Percentiles rank a stretch among this genome's conserved stretches.
phyloP scores from a whole-genome alignment of 306 rosid species.

The Prunus davidiana region DNA sequence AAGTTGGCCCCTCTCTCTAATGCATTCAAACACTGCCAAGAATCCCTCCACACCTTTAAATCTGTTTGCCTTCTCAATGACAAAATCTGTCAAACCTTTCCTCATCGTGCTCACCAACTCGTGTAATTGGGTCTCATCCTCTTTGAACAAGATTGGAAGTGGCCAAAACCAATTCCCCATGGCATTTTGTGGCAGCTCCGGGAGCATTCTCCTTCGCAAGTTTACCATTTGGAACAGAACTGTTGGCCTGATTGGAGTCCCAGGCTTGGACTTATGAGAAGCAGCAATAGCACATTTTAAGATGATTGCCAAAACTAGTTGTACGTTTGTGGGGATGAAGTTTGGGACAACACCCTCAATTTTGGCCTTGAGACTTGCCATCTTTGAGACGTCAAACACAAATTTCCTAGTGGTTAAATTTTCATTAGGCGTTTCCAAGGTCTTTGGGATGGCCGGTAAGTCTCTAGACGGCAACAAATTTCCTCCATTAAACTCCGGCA shows the following conservation, averaged over 20 bases:
- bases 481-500: slow-evolving; percentile 2
- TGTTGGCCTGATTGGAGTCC: background rate
- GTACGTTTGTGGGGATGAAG: background rate
- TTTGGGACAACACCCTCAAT: background rate
- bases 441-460: background rate
- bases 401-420: background rate
- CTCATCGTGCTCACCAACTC: background rate
- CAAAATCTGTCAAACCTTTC: background rate
- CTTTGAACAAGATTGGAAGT: background rate
- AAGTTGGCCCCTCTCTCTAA: slow-evolving; percentile 1
- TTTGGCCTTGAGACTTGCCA: slow-evolving; percentile 4
- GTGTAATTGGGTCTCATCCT: background rate
- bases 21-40: background rate
- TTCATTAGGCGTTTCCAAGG: no score
- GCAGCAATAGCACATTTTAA: background rate
- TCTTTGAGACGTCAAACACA: slow-evolving; percentile 11
- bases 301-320: background rate
- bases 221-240: background rate
- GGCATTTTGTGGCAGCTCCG: background rate
- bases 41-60: slow-evolving; percentile 13
- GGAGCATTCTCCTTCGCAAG: background rate
- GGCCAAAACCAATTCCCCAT: slow-evolving; percentile 8
- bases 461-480: slow-evolving; percentile 7
- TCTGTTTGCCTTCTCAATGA: background rate
- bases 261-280: background rate